These are phyloP conservation scores for Corchorus olitorius DNA, from an alignment of 345 rosid genomes.

Conservation along the genomic window DNA sequence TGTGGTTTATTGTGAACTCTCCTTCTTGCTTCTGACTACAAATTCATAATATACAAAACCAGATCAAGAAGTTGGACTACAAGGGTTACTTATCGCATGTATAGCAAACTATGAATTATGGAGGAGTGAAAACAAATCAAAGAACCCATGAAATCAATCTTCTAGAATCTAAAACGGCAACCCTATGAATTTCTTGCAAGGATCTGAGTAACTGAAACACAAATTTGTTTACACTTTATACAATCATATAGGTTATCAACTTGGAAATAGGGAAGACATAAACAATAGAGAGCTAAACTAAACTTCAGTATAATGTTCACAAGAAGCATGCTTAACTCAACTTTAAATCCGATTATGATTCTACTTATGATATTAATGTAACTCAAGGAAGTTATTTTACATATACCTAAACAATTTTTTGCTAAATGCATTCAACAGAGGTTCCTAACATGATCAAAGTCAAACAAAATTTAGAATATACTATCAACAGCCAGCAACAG, in stretches of 20 bases:
- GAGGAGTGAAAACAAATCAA: background rate
- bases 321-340: too few relatives aligned
- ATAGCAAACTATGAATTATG: background rate
- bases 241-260: background rate
- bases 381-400: background rate
- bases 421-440: background rate
- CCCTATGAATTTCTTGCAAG: constrained; percentile 20
- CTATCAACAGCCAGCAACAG: too few relatives aligned
- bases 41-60: constrained; percentile 14
- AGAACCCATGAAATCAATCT: background rate
- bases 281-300: too few relatives aligned
- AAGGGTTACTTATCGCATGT: background rate
- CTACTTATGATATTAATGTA: background rate
- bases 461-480: background rate
- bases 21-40: constrained; percentile 31
- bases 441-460: background rate
- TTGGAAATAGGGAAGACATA: background rate
- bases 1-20: background rate
- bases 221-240: background rate
- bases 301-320: too few relatives aligned
- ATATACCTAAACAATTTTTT: background rate
- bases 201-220: constrained; percentile 13
- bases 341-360: too few relatives aligned
- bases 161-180: background rate
- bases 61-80: background rate